Conservation (phyloP, 2,329 filamentous ascomycete genomes). For the Aspergillus candidus region DNA sequence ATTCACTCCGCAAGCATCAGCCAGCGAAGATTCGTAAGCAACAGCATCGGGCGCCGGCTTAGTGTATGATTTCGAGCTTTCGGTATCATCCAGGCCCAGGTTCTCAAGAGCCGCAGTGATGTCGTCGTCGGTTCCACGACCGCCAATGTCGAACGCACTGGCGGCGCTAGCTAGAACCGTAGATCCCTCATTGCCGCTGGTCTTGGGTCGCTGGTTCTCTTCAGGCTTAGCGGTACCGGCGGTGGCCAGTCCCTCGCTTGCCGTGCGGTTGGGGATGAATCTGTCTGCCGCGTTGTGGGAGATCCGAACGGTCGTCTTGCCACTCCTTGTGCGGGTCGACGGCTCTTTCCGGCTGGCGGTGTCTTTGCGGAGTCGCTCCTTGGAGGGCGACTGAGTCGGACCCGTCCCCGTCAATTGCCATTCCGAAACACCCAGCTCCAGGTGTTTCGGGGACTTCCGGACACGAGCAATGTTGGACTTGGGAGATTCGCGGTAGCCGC, state of each 20-base stretch:
- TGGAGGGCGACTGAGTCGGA: conserved; percentile 53
- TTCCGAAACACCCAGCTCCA: conserved; percentile 89
- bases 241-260: conserved; percentile 82
- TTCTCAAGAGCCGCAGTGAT: conserved; percentile 72
- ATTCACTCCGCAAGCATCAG: conserved; percentile 84
- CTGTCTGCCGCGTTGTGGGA: conserved; percentile 71
- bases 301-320: conserved; percentile 69
- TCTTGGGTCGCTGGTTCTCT: conserved; percentile 68
- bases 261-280: conserved; percentile 89
- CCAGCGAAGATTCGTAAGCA: conserved; percentile 87
- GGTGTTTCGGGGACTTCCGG: conserved; percentile 70
- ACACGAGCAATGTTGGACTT: conserved; percentile 81
- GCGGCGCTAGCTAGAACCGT: conserved; percentile 69
- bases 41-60: conserved; percentile 80
- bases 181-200: conserved; percentile 64
- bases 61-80: conserved; percentile 58
- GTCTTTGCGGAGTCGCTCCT: conserved; percentile 48
- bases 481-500: conserved; percentile 72
- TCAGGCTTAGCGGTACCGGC: conserved; percentile 79
- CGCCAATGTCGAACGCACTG: conserved; percentile 57
- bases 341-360: conserved; percentile 40
- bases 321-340: conserved; percentile 41
- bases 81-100: conserved; percentile 70
- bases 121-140: conserved; percentile 62
- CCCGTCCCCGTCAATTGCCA: conserved; percentile 86